Conservation (phyloP, 371 early-diverging fungal genomes). For the Mortierella sp. region DNA sequence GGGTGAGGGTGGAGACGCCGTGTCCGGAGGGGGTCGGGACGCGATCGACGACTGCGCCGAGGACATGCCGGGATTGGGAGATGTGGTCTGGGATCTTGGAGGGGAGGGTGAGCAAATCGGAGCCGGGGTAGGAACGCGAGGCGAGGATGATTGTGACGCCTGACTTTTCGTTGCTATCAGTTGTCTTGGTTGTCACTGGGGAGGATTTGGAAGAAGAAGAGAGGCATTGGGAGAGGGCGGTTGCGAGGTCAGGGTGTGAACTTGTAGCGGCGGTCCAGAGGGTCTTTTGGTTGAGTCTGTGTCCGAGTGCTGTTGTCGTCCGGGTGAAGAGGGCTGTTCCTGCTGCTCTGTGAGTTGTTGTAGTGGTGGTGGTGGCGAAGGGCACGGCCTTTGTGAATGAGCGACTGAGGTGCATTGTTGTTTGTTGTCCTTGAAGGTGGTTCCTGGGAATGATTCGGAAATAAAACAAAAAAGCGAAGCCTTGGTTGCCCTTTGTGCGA, state of each 20-base stretch:
- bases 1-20: slow-evolving; percentile 64
- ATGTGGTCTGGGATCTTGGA: slow-evolving; percentile 31
- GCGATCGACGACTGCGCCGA: slow-evolving; percentile 70
- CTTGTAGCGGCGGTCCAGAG: slow-evolving; percentile 51
- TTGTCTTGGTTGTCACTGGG: neutral
- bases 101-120: slow-evolving; percentile 37
- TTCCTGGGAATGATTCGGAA: neutral
- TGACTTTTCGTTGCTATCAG: neutral
- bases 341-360: neutral
- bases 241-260: slow-evolving; percentile 44
- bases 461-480: neutral
- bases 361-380: neutral
- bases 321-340: neutral
- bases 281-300: neutral
- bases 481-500: neutral
- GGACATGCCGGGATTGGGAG: slow-evolving; percentile 19
- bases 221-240: slow-evolving; percentile 37
- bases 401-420: slow-evolving; percentile 20
- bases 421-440: neutral
- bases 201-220: slow-evolving; percentile 16
- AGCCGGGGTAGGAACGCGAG: slow-evolving; percentile 45
- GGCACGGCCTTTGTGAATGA: slow-evolving; percentile 3
- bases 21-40: slow-evolving; percentile 63
- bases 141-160: slow-evolving; percentile 46
- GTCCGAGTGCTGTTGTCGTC: neutral